Percentiles rank a stretch among this genome's conserved stretches.
Conservation (phyloP, 2,329 filamentous ascomycete species). For the Fulvia fulva region DNA sequence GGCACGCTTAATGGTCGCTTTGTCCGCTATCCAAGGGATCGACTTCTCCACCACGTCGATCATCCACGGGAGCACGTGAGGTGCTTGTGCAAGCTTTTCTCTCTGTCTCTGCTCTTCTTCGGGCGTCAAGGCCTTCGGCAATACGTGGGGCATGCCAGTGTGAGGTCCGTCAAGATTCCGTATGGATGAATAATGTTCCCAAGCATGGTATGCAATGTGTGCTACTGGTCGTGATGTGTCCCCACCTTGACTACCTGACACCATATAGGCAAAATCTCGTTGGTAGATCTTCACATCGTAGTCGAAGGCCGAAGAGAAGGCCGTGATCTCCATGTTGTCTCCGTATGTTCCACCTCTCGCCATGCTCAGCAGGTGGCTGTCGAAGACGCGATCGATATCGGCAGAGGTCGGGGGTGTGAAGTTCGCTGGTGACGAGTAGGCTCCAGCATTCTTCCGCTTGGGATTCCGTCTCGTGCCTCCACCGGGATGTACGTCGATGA, state of each 20-base stretch:
- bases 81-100: slow-evolving; percentile 36
- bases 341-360: slow-evolving; percentile 59
- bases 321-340: slow-evolving; percentile 64
- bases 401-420: slow-evolving; percentile 48
- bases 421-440: slow-evolving; percentile 45
- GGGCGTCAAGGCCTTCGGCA: slow-evolving; percentile 34
- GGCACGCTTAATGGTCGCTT: slow-evolving; percentile 49
- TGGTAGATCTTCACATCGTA: slow-evolving; percentile 62
- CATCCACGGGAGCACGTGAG: slow-evolving; percentile 52
- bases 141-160: slow-evolving; percentile 51
- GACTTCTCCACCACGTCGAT: slow-evolving; percentile 51
- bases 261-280: slow-evolving; percentile 49
- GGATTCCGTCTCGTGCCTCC: slow-evolving; percentile 56
- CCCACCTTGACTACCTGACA: slow-evolving; percentile 40
- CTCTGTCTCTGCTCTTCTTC: slow-evolving; percentile 40
- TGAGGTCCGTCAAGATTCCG: slow-evolving; percentile 58
- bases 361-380: slow-evolving; percentile 57
- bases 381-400: slow-evolving; percentile 51
- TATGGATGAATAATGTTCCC: slow-evolving; percentile 65
- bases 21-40: slow-evolving; percentile 49
- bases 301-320: slow-evolving; percentile 60
- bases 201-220: slow-evolving; percentile 50
- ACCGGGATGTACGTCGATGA: slow-evolving; percentile 53
- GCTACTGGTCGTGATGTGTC: slow-evolving; percentile 36
- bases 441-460: slow-evolving; percentile 53